Percentiles rank a stretch among this genome's conserved stretches.
Conservation (phyloP, 176 grass and related monocot genomes). For the Metroxylon sagu region DNA sequence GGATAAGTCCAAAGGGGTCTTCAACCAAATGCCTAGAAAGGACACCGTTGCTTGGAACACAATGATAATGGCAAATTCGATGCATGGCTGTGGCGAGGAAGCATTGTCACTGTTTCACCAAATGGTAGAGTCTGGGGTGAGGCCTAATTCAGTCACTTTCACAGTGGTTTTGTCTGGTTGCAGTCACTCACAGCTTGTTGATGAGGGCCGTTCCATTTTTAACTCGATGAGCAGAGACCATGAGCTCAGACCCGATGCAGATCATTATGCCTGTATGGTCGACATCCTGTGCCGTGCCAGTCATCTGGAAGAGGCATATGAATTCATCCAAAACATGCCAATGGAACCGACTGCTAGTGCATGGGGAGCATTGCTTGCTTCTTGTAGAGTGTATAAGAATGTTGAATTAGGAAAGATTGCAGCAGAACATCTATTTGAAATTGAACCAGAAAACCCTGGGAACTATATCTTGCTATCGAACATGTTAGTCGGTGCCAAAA, state of each 20-base stretch:
- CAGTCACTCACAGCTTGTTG: constrained; percentile 19
- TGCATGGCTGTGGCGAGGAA: constrained; percentile 16
- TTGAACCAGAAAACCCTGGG: constrained; percentile 25
- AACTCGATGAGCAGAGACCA: constrained; percentile 5
- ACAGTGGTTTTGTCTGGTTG: constrained; percentile 17
- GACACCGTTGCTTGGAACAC: constrained; percentile 24
- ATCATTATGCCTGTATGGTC: constrained; percentile 23
- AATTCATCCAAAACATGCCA: constrained; percentile 21
- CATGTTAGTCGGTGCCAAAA: constrained; percentile 6
- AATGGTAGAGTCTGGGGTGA: constrained; percentile 5
- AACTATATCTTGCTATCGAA: constrained; percentile 23
- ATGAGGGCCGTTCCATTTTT: constrained; percentile 13
- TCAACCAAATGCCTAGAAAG: constrained; percentile 9
- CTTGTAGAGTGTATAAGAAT: constrained; percentile 20
- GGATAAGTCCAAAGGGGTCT: constrained; percentile 10
- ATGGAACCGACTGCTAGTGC: constrained; percentile 16
- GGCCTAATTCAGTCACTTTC: constrained; percentile 22
- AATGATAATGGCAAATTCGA: constrained; percentile 21
- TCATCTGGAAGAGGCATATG: constrained; percentile 20
- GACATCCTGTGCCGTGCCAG: constrained; percentile 21
- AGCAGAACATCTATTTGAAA: constrained; percentile 18
- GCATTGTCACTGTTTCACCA: constrained; percentile 5
- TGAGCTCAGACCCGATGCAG: constrained; percentile 7
- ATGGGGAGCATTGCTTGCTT: constrained; percentile 19
- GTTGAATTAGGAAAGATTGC: constrained; percentile 21